Evolutionary conservation across 805 yeast species (phyloP).

Genomic region (Metschnikowia shivogae): DNA sequence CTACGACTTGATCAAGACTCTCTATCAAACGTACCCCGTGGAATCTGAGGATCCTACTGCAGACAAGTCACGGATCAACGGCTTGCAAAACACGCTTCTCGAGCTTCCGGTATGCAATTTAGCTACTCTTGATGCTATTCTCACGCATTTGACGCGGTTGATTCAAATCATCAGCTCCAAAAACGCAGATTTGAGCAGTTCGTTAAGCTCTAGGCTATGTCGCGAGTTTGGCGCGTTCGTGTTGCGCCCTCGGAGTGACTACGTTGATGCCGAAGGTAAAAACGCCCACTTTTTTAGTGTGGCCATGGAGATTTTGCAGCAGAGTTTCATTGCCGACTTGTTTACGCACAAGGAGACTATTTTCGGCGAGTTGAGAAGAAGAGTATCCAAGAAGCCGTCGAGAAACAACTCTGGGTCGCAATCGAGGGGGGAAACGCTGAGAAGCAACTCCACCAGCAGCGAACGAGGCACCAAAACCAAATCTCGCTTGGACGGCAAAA

Average conservation of each 20-base stretch:
- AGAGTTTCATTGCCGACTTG: slow-evolving; percentile 57
- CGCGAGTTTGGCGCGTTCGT: slow-evolving; percentile 65
- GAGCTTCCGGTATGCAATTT: slow-evolving; percentile 67
- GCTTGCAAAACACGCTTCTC: slow-evolving; percentile 60
- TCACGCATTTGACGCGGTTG: slow-evolving; percentile 68
- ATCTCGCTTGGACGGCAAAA: slow-evolving; percentile 10
- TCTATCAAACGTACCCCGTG: slow-evolving; percentile 46
- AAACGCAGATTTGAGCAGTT: slow-evolving; percentile 29
- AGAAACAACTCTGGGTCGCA: slow-evolving; percentile 9
- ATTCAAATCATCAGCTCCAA: slow-evolving; percentile 45
- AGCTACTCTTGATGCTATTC: slow-evolving; percentile 77
- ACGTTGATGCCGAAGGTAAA: slow-evolving; percentile 15
- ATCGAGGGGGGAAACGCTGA: background rate
- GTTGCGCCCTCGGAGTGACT: slow-evolving; percentile 42
- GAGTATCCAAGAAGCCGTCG: slow-evolving; percentile 24
- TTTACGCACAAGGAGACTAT: slow-evolving; percentile 55
- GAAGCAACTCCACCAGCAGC: slow-evolving; percentile 5
- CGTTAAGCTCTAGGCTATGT: slow-evolving; percentile 48
- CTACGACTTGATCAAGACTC: slow-evolving; percentile 63
- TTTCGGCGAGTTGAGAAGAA: slow-evolving; percentile 56
- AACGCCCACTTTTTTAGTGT: slow-evolving; percentile 11
- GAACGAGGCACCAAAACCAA: slow-evolving; percentile 2
- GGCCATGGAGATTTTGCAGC: slow-evolving; percentile 34
- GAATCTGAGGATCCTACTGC: slow-evolving; percentile 22
- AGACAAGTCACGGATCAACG: slow-evolving; percentile 44